Evolutionary conservation across 2,329 filamentous ascomycete genomes (phyloP).

Genomic region (Claviceps quebecensis): DNA sequence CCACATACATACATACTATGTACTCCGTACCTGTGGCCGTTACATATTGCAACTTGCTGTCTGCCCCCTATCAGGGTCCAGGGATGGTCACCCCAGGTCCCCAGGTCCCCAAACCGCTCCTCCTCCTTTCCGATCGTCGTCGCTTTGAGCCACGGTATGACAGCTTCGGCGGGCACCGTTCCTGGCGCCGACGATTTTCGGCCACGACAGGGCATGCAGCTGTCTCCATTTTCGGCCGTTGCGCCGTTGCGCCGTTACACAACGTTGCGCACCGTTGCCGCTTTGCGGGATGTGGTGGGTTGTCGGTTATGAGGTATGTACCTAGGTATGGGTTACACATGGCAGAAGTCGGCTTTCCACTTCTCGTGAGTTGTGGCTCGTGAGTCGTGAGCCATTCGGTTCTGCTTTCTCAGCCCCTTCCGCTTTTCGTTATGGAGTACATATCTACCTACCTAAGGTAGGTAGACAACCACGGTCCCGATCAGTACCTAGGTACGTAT

Average conservation of each 20-base stretch:
- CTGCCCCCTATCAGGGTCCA: no score
- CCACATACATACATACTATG: no score
- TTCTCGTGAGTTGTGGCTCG: not conserved
- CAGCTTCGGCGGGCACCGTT: not conserved
- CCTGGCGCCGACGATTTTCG: constrained; percentile 2
- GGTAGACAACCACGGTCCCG: no score
- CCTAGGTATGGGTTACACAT: not conserved
- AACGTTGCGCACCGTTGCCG: not conserved
- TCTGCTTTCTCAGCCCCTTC: no score
- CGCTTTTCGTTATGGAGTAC: no score
- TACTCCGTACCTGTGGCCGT: no score
- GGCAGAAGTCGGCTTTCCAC: not conserved
- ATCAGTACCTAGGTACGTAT: no score
- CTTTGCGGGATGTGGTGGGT: not conserved
- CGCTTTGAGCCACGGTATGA: not conserved
- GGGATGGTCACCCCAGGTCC: no score
- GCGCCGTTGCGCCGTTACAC: not conserved
- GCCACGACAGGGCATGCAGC: not conserved
- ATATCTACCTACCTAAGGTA: no score
- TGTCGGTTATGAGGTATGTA: not conserved
- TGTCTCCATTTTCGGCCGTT: not conserved
- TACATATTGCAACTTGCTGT: no score
- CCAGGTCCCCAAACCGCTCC: no score
- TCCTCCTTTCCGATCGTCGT: not conserved
- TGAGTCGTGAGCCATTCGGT: no score